Evolutionary conservation across 768 basidiomycete species (phyloP).

Genomic region (Agrocybe pediades): DNA sequence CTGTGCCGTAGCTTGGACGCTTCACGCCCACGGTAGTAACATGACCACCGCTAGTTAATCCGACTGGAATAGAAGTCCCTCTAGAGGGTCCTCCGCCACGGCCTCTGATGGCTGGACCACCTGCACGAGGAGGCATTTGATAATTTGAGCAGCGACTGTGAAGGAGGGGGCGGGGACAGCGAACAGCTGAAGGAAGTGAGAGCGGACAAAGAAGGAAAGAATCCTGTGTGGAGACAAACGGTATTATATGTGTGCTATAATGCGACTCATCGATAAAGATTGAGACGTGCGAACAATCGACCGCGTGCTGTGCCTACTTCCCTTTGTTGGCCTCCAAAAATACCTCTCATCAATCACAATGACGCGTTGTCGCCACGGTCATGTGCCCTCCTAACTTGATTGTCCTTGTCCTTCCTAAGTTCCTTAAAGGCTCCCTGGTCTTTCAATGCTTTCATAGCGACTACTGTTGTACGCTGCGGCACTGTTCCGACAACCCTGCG

Average conservation of each 20-base stretch:
- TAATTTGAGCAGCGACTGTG: neutral
- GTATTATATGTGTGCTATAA: neutral
- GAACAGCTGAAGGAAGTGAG: too few relatives aligned
- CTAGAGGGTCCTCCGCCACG: conserved; percentile 32
- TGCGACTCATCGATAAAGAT: conserved; percentile 7
- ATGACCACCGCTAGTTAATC: conserved; percentile 32
- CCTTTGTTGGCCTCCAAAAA: neutral
- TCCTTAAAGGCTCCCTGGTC: too few relatives aligned
- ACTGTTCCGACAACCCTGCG: too few relatives aligned
- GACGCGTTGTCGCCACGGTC: neutral
- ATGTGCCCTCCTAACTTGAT: too few relatives aligned
- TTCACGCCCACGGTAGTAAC: conserved; percentile 66
- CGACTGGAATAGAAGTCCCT: conserved; percentile 23
- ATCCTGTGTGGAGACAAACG: neutral
- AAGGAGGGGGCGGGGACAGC: neutral
- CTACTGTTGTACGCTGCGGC: too few relatives aligned
- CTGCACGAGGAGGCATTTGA: conserved; percentile 42
- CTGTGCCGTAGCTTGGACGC: conserved; percentile 62
- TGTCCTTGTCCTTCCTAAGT: too few relatives aligned
- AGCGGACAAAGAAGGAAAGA: neutral
- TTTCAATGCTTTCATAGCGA: too few relatives aligned
- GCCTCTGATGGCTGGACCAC: conserved; percentile 29
- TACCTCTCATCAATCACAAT: neutral
- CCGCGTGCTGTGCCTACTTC: neutral
- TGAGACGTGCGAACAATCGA: neutral